Evolutionary conservation across 768 basidiomycete species (phyloP), one percentile per base, ranked within the genome.

Genomic region (Mycena epipterygia): DNA sequence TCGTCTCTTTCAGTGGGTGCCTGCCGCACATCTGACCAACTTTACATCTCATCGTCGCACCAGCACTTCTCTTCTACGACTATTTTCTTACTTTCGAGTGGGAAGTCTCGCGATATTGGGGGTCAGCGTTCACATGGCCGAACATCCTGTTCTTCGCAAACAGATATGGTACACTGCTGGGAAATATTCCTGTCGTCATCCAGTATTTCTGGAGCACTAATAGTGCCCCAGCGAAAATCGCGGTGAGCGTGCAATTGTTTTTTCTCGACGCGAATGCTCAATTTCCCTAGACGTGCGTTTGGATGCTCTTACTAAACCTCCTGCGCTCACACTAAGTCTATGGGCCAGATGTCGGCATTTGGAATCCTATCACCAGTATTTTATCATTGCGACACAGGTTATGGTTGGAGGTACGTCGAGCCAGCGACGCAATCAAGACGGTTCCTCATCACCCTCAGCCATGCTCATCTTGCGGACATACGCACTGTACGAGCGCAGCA

Each of bases 391-490:
- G 29, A 66, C 48, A 5, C 72, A 73, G 33, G 3, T 69, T 2
- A 51, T 68, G 16, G 23, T 68, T 39, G 67, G 44, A 25, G 30
- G 71, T 68, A 8, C 32, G 61, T 23, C 27, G 27, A 19, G 13
- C 19, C 25, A 29, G 21, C 23, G 33, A n/a, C 13, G 21, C 30
- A 25, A 4, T 19, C 1, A 53, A 7, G 21, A 19, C n/a, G 17
- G 25, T 19, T n/a, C 21, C 32, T 56, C 11, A 60, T 4, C 2
- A 27, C 42, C 19, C 19, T 3, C 29, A 74, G 71, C 48, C 2
- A 72, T 74, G 67, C 65, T 72, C 8, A 67, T 73, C n/a, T 16
- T 75, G 7, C 68, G 71, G 3, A 75, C 74, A 2, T 68, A 70
- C 42, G 74, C 74, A 5, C 51, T 75, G 13, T 75, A 73, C 41